Evolutionary conservation across 148 eudicot genomes (phyloP).

Genomic region (Drosera capensis): DNA sequence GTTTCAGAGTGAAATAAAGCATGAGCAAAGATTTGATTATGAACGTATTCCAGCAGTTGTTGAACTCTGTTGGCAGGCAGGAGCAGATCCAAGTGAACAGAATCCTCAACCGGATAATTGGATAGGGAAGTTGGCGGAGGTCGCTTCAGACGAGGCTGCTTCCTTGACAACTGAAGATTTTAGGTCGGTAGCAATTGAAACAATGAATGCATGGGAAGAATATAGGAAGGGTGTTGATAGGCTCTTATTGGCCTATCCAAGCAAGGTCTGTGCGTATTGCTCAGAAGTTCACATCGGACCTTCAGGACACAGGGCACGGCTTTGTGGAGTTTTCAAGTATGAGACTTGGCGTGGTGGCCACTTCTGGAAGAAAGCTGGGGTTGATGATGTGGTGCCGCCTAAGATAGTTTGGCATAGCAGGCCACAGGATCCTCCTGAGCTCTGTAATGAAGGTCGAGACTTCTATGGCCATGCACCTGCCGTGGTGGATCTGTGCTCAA

Average conservation of each 20-base stretch:
- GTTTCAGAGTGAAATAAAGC: slow-evolving; percentile 49
- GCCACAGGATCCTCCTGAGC: slow-evolving; percentile 68
- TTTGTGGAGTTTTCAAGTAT: slow-evolving; percentile 84
- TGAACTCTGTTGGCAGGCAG: slow-evolving; percentile 83
- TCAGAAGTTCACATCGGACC: slow-evolving; percentile 88
- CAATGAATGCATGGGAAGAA: slow-evolving; percentile 65
- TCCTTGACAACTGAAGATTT: slow-evolving; percentile 28
- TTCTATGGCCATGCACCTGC: slow-evolving; percentile 95
- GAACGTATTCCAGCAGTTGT: slow-evolving; percentile 77
- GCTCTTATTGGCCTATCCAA: slow-evolving; percentile 52
- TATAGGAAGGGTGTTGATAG: slow-evolving; percentile 51
- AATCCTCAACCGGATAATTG: slow-evolving; percentile 8
- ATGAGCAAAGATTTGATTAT: slow-evolving; percentile 66
- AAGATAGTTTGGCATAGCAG: slow-evolving; percentile 59
- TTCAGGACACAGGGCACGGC: slow-evolving; percentile 86
- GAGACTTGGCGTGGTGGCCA: slow-evolving; percentile 64
- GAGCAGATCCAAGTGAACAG: slow-evolving; percentile 27
- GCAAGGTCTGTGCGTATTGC: slow-evolving; percentile 66
- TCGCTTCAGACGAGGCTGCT: slow-evolving; percentile 7
- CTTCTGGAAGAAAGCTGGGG: slow-evolving; percentile 66
- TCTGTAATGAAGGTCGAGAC: slow-evolving; percentile 38
- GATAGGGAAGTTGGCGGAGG: slow-evolving; percentile 6
- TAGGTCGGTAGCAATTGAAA: slow-evolving; percentile 25
- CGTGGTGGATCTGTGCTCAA: slow-evolving; percentile 69
- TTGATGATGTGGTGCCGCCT: slow-evolving; percentile 73